Percentiles rank a stretch among this genome's conserved stretches.
These are phyloP conservation scores for Metschnikowia noctiluminum DNA, from an alignment of 805 yeast species.

Conservation along the genomic window DNA sequence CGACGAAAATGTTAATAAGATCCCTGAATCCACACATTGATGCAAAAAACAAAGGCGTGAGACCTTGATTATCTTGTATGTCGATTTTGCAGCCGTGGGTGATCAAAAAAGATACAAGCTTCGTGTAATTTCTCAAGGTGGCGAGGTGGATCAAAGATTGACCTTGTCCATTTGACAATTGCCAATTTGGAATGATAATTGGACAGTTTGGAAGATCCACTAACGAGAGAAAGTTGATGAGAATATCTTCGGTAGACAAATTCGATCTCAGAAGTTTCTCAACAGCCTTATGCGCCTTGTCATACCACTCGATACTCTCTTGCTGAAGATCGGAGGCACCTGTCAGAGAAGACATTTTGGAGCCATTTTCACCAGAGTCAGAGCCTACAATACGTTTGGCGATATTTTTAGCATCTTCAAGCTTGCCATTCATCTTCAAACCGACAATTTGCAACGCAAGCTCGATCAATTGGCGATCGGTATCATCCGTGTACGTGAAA, in stretches of 20 bases:
- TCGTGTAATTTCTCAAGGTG: conserved; percentile 64
- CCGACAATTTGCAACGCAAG: conserved; percentile 96
- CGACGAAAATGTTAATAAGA: conserved; percentile 57
- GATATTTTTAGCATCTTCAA: conserved; percentile 92
- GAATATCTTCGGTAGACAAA: conserved; percentile 47
- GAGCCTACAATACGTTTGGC: conserved; percentile 87
- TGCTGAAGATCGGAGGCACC: conserved; percentile 15
- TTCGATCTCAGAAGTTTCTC: conserved; percentile 44
- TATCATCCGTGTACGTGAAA: conserved; percentile 91
- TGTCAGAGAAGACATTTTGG: conserved; percentile 16
- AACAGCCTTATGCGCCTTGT: conserved; percentile 50
- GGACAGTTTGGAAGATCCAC: conserved; percentile 66
- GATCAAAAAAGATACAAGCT: conserved; percentile 60
- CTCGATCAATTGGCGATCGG: conserved; percentile 92
- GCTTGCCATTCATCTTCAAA: conserved; percentile 89
- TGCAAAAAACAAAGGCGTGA: conserved; percentile 86
- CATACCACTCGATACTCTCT: conserved; percentile 45
- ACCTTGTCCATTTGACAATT: conserved; percentile 75
- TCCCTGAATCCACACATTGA: conserved; percentile 70
- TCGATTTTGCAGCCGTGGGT: conserved; percentile 68
- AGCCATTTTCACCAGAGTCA: conserved; percentile 25
- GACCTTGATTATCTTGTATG: conserved; percentile 72
- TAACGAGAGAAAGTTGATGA: conserved; percentile 50
- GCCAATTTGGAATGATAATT: conserved; percentile 67
- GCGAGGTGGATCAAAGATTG: conserved; percentile 89